Base-by-base conservation (phyloP, 176 grass and related monocot species). In the Dendrocalamus sinicus region DNA sequence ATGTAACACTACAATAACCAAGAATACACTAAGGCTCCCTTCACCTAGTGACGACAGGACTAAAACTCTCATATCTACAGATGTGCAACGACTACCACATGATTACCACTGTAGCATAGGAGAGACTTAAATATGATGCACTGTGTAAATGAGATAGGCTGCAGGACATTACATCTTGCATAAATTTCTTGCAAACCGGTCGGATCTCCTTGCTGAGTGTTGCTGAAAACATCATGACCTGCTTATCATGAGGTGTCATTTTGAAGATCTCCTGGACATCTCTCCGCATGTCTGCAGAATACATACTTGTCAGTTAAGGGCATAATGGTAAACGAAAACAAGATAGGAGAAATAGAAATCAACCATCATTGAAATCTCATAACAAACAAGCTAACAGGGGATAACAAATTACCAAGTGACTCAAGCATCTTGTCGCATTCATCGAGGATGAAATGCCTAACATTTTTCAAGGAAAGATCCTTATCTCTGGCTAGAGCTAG, bases 181-280 rank as follows among this genome's bases (percentile, higher is more conserved):
- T 99, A 73, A 96, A 96, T 82, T 89, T 93, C 84, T 99, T 96
- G 90, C 97, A 99, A 79, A 99, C 87, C 5, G 97, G 94, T 20
- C 92, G 94, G 23, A 99, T 99, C 89, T 96, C 94, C 89, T 96
- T 96, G 94, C 97, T 96, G 47, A 99, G 92, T 59, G 97, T 99
- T 54, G 97, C 97, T 66, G 97, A 99, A 88, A 99, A 96, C 97
- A 99, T 99, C 97, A 99, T 99, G 37, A 99, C 97, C 71, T 99
- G 94, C 82, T 99, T 99, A 74, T 99, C 97, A 83, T 96, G 97
- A 69, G 97, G 97, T 64, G 97, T 99, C 97, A 96, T 94, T 89
- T 99, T 99, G 75, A 99, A 99, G 30, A 99, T 99, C 86, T 99
- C 97, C 83, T 99, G 97, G 13, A 99, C 97, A 72, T 99, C 97